Conservation (phyloP, 2,329 filamentous ascomycete species). For the Sclerotinia subarctica region DNA sequence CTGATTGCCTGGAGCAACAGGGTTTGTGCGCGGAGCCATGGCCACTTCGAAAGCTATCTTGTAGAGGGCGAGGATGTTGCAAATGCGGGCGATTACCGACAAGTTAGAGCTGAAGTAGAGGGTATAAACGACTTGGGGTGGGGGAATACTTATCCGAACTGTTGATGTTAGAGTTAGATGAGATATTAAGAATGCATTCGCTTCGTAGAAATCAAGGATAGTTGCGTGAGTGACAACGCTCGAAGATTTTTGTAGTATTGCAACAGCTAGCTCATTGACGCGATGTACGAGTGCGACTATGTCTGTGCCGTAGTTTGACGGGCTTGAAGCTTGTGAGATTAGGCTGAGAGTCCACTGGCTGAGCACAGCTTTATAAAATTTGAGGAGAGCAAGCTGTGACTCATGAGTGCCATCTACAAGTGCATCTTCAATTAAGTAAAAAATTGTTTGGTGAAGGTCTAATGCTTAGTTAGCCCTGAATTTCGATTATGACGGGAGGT, state of each 20-base stretch:
- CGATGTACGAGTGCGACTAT: conserved; percentile 47
- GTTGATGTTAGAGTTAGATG: conserved; percentile 49
- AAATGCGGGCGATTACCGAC: conserved; percentile 64
- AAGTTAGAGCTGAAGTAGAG: conserved; percentile 65
- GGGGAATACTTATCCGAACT: conserved; percentile 66
- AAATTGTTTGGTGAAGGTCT: conserved; percentile 52
- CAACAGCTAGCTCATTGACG: conserved; percentile 55
- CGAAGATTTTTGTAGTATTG: conserved; percentile 54
- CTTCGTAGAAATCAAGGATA: conserved; percentile 69
- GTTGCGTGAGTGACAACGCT: conserved; percentile 48
- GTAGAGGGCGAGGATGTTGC: conserved; percentile 65
- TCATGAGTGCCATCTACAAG: conserved; percentile 48
- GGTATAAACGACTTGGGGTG: conserved; percentile 65
- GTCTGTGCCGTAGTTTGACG: conserved; percentile 25
- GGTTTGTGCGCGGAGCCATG: conserved; percentile 44
- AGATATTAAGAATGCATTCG: conserved; percentile 55
- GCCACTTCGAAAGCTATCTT: conserved; percentile 71
- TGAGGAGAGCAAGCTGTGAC: conserved; percentile 59
- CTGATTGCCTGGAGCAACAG: conserved; percentile 29
- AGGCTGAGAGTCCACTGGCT: conserved; percentile 54
- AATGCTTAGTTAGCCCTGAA: not conserved
- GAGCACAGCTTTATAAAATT: conserved; percentile 65
- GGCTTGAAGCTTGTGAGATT: conserved; percentile 40
- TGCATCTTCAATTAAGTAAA: conserved; percentile 51
- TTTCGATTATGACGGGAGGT: conserved; percentile 7